Base-by-base conservation (phyloP, 495 filamentous ascomycete species). In the Mytilinidion resinicola region DNA sequence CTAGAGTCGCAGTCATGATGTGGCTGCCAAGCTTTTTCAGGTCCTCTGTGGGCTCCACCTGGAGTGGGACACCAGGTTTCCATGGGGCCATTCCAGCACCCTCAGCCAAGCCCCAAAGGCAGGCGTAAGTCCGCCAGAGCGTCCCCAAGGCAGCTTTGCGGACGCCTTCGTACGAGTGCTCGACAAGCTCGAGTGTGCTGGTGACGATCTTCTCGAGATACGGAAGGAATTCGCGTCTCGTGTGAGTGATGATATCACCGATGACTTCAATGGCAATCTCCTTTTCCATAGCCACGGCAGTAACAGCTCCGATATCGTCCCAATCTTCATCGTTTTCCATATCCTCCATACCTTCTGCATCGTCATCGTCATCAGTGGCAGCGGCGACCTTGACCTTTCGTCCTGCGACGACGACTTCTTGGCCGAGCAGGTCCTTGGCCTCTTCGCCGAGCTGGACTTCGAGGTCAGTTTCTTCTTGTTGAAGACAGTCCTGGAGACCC, bases 181-280 rank as follows among this genome's bases (percentile, higher is more conserved):
- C 88, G 42, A 85, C 80, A 8, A 96, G 82, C 17, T 83, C 83
- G 37, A 90, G 77, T 35, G 93, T 81, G 59, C 82, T 80, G 76
- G 92, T 88, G 53, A 98, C 79, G 10, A 91, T 89, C 80, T 88
- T 89, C 75, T 96, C 84, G 55, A 97, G 85, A 73, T 92, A 96
- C 12, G 93, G 91, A 34, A 95, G 73, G 69, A 81, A 90, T 39
- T 85, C 78, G 57, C 77, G 76, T 68, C 86, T 88, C 43, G 90
- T 88, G 73, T 95, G 82, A 39, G 87, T 88, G 63, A 98, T 83
- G 34, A 98, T 81, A 67, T 98, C 93, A 53, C 92, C 93, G 42
- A 96, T 77, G 12, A 96, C 90, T 74, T 98, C 93, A 42, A 95
- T 80, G 43, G 95, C 93, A 57, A 97, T 95, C 74, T 98, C 93